Evolutionary conservation across 768 basidiomycete genomes (phyloP), one percentile per base, ranked within the genome.

Genomic region (Coprinopsis cinerea): DNA sequence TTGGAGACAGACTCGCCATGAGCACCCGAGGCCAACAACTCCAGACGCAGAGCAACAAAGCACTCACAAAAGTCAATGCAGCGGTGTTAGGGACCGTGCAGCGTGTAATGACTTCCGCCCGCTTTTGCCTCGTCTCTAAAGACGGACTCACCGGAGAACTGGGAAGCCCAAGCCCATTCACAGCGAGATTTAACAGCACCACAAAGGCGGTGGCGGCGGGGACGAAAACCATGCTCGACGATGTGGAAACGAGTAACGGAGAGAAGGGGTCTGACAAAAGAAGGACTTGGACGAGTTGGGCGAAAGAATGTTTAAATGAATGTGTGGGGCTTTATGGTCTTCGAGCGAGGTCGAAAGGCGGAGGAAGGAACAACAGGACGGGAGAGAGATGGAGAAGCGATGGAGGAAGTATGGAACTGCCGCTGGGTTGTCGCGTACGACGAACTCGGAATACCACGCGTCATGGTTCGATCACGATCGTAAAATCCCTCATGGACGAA

Each of bases 1-100:
- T 15, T 23, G 36, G 7, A 2, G 14, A 44, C 28, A 41, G 18
- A 10, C 10, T 9, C 9, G 18, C 37, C 10, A 11, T 40, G 9
- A 11, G 10, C 10, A 20, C 37, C 11, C 9, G 18, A 24, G 49
- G 22, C 32, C 1, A 15, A 24, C n/a, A n/a, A n/a, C n/a, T n/a
- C n/a, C 17, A 2, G 43, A 25, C 10, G 11, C 17, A 43, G 17
- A 45, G 11, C 35, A 25, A 17, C 0, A 14, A 18, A 36, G n/a
- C 24, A 62, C 69, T 45, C 47, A 71, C 70, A 46, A 74, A 73
- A 13, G 71, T 73, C 22, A 72, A 53, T 7, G 72, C 72, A 18
- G 55, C 70, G 4, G 68, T 72, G 14, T 68, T 66, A 6, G 69
- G 63, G 2, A 63, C 62, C 1, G 59, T 64, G 53, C 71, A 74